Conservation (phyloP, 495 filamentous ascomycete genomes). For the Penicillium atrosanguineum region DNA sequence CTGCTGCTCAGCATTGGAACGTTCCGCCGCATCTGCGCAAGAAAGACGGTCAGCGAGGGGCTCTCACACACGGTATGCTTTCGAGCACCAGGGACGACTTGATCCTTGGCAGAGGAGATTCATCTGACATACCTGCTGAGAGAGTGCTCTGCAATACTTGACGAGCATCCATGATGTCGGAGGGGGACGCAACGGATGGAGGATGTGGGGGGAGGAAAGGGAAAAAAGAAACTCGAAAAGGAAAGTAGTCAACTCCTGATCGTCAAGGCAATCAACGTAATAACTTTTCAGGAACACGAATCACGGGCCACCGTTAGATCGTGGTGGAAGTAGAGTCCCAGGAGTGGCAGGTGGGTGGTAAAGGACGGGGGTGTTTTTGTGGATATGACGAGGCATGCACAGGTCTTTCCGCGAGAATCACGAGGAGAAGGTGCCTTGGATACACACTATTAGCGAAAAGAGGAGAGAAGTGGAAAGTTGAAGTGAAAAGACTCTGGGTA, state of each 20-base stretch:
- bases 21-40: constrained; percentile 75
- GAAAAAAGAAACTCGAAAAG: constrained; percentile 26
- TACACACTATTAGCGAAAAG: constrained; percentile 18
- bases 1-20: constrained; percentile 90
- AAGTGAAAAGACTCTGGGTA: neutral
- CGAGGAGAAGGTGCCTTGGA: constrained; percentile 28
- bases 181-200: constrained; percentile 21
- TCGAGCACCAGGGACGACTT: constrained; percentile 15
- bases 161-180: constrained; percentile 68
- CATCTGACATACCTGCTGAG: constrained; percentile 68
- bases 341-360: constrained; percentile 26
- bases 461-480: constrained; percentile 4
- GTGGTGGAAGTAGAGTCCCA: constrained; percentile 22
- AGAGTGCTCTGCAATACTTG: constrained; percentile 90
- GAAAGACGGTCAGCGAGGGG: constrained; percentile 26
- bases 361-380: constrained; percentile 40
- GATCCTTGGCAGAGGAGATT: constrained; percentile 5
- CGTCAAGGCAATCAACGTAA: constrained; percentile 9
- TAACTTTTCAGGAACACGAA: constrained; percentile 9
- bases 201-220: constrained; percentile 28
- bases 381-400: constrained; percentile 44
- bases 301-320: constrained; percentile 21
- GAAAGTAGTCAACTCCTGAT: constrained; percentile 13
- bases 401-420: constrained; percentile 31
- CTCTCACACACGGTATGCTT: neutral